Conservation (phyloP, 2,329 filamentous ascomycete species). For the Polychaeton citri region DNA sequence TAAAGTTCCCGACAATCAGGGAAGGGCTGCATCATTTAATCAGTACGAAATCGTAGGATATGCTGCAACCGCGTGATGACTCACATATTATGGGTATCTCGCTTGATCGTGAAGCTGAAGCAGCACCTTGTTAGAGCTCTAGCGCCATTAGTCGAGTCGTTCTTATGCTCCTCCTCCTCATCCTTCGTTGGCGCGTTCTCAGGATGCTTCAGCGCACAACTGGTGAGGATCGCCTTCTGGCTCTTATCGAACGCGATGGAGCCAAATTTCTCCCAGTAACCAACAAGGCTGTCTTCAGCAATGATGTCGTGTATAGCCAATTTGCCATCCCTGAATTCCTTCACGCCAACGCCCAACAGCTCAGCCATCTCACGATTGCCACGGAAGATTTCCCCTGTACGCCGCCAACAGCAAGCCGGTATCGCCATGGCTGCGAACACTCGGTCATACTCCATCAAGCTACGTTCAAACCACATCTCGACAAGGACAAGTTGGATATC, state of each 20-base stretch:
- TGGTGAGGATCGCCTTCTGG: conserved; percentile 90
- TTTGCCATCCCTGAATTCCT: conserved; percentile 81
- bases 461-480: conserved; percentile 98
- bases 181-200: conserved; percentile 28
- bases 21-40: conserved; percentile 52
- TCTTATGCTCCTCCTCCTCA: background rate
- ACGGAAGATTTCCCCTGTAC: conserved; percentile 92
- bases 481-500: conserved; percentile 91
- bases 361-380: conserved; percentile 99
- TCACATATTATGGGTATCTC: conserved; percentile 93
- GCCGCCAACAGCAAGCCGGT: conserved; percentile 90
- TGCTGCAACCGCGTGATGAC: conserved; percentile 24
- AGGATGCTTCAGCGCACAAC: conserved; percentile 79
- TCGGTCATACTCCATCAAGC: conserved; percentile 93
- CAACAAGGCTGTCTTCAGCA: conserved; percentile 84
- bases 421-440: conserved; percentile 99
- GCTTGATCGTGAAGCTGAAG: conserved; percentile 92
- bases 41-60: conserved; percentile 1
- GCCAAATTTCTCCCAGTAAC: conserved; percentile 98
- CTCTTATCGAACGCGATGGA: conserved; percentile 90
- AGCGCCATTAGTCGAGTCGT: conserved; percentile 47
- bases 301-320: conserved; percentile 92
- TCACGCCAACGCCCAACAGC: conserved; percentile 83
- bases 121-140: conserved; percentile 65
- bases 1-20: conserved; percentile 90